Evolutionary conservation across 2,329 filamentous ascomycete genomes (phyloP).

Genomic region (Samsoniella hepiali): DNA sequence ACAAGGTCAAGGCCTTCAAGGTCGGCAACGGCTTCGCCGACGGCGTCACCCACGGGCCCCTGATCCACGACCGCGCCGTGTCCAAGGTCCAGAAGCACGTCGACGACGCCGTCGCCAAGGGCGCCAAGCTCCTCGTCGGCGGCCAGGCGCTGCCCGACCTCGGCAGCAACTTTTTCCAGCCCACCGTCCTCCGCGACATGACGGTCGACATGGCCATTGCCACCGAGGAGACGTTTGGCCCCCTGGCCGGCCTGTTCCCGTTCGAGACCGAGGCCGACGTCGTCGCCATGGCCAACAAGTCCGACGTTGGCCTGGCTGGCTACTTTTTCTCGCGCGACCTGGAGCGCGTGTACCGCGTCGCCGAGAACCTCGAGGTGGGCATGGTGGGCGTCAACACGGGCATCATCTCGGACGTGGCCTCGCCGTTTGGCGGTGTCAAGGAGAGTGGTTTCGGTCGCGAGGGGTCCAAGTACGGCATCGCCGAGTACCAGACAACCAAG

Average conservation of each 20-base stretch:
- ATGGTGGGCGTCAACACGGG: slow-evolving; percentile 87
- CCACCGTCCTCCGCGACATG: slow-evolving; percentile 86
- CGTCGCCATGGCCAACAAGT: slow-evolving; percentile 73
- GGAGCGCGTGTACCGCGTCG: slow-evolving; percentile 57
- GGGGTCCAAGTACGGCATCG: slow-evolving; percentile 72
- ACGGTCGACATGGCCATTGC: slow-evolving; percentile 80
- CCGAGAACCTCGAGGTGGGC: slow-evolving; percentile 72
- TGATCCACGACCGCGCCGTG: slow-evolving; percentile 82
- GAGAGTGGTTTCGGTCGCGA: slow-evolving; percentile 78
- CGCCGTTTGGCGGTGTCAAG: slow-evolving; percentile 77
- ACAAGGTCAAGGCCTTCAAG: slow-evolving; percentile 70
- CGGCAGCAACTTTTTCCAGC: slow-evolving; percentile 83
- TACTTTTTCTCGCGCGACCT: slow-evolving; percentile 82
- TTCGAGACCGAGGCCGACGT: slow-evolving; percentile 91
- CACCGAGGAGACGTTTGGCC: slow-evolving; percentile 91
- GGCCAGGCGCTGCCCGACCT: slow-evolving; percentile 71
- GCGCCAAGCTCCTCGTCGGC: slow-evolving; percentile 70
- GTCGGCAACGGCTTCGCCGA: slow-evolving; percentile 72
- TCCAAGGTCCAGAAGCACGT: slow-evolving; percentile 78
- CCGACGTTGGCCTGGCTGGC: slow-evolving; percentile 84
- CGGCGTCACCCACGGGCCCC: slow-evolving; percentile 71
- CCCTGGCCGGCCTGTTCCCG: slow-evolving; percentile 83
- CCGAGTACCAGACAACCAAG: slow-evolving; percentile 74
- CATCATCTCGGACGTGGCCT: slow-evolving; percentile 54
- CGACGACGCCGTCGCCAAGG: slow-evolving; percentile 72